Percentiles rank a stretch among this genome's conserved stretches.
Evolutionary conservation across 345 rosid genomes (phyloP).

Genomic region (Eucalyptus regnans): DNA sequence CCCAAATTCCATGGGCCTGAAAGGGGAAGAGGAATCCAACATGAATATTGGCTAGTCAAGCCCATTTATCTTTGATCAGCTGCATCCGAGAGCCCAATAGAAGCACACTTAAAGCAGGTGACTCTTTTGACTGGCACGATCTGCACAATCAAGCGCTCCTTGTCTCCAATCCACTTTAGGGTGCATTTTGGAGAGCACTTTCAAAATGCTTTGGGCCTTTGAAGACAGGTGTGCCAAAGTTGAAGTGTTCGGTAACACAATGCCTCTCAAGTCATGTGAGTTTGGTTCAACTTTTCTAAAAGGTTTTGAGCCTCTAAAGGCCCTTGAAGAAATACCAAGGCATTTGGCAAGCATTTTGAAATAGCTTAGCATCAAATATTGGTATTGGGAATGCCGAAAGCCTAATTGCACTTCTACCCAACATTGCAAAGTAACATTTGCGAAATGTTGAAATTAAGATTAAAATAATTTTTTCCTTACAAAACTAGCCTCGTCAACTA

Average conservation of each 20-base stretch:
- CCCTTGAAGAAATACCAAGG: too few relatives aligned
- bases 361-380: rapidly evolving
- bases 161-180: neutral
- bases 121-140: neutral
- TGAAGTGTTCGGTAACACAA: neutral
- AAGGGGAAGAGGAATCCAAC: neutral
- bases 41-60: neutral
- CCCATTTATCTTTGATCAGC: neutral
- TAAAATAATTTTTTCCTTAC: too few relatives aligned
- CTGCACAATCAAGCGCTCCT: neutral
- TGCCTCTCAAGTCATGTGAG: too few relatives aligned
- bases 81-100: neutral
- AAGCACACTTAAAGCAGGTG: neutral
- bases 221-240: neutral
- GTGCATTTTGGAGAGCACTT: neutral
- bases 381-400: too few relatives aligned
- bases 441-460: too few relatives aligned
- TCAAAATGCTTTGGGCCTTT: neutral
- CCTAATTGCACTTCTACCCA: too few relatives aligned
- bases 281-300: too few relatives aligned
- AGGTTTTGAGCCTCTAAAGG: too few relatives aligned
- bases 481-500: too few relatives aligned
- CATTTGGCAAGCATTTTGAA: too few relatives aligned
- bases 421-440: too few relatives aligned
- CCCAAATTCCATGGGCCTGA: neutral